Conservation (phyloP, 352 stramenopile species). For the Pythium aristosporum region DNA sequence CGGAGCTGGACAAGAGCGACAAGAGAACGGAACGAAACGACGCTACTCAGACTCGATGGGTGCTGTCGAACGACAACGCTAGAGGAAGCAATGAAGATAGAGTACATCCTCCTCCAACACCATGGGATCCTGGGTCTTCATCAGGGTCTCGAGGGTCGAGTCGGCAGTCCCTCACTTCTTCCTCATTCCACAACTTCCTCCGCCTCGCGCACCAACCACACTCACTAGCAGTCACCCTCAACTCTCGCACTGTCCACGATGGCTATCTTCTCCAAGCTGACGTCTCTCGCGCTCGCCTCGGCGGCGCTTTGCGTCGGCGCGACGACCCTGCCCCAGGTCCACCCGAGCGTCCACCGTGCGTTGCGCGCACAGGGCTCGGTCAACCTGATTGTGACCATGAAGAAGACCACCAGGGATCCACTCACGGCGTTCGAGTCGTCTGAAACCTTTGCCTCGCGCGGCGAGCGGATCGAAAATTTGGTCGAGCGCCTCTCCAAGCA, state of each 20-base stretch:
- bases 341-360: slow-evolving; percentile 10
- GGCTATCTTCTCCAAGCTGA: background rate
- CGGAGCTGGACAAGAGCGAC: background rate
- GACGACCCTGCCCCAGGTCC: background rate
- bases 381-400: slow-evolving; percentile 19
- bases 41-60: background rate
- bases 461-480: background rate
- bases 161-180: background rate
- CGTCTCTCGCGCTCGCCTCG: background rate
- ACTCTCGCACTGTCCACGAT: background rate
- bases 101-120: background rate
- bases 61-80: background rate
- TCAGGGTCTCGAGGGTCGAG: background rate
- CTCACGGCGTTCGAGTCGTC: background rate
- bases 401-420: background rate
- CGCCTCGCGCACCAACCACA: background rate
- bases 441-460: slow-evolving; percentile 1
- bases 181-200: background rate
- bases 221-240: background rate
- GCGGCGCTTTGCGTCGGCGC: background rate
- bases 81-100: background rate
- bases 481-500: slow-evolving; percentile 2
- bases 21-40: background rate
- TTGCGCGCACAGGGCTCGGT: slow-evolving; percentile 5
- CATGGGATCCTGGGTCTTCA: background rate